Base-by-base conservation (phyloP, 495 filamentous ascomycete genomes). In the Neurospora sp. region DNA sequence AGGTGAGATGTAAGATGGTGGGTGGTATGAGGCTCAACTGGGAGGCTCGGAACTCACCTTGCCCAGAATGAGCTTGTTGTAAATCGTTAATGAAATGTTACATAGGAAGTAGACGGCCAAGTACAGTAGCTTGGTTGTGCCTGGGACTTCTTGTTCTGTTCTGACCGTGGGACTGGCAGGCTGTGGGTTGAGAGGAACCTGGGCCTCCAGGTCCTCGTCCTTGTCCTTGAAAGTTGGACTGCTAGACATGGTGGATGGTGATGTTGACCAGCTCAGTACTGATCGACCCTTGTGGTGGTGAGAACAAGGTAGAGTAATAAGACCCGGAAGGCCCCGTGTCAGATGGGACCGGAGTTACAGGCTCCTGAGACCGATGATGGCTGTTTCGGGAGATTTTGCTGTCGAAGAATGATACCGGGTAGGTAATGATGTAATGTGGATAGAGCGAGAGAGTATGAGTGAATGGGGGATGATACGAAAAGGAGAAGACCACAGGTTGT, bases 1-100 rank as follows among this genome's bases (percentile, higher is more conserved):
- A 71, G 38, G 71, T 70, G 37, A 47, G 8, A 59, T 53, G 47
- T 73, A 70, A 44, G 69, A 65, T 18, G 4, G 27, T 65, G 31
- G 44, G 44, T 37, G 14, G 70, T 16, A 71, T 69, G 20, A 47
- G 39, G 69, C 16, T 8, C 7, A 53, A 27, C 9, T 45, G 35
- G 38, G 53, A 8, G 2, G 37, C 45, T 18, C 1, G 12, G 10
- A n/a, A 75, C 78, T 42, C 73, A 86, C 87, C 80, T 82, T 84
- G 27, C 83, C 84, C 72, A 89, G 78, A 3, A 89, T 80, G 14
- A 84, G 80, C 73, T 89, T 89, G 77, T 89, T 89, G 71, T 84
- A 87, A 1, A 89, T 76, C 3, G 87, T 88, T 75, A 89, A 77
- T 20, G 77, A 77, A 37, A 88, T 82, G 73, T 87, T 89, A 73